Percentiles rank a stretch among this genome's conserved stretches.
These are phyloP conservation scores for Yarrowia yakushimensis DNA, from an alignment of 805 yeast genomes.

Conservation along the genomic window DNA sequence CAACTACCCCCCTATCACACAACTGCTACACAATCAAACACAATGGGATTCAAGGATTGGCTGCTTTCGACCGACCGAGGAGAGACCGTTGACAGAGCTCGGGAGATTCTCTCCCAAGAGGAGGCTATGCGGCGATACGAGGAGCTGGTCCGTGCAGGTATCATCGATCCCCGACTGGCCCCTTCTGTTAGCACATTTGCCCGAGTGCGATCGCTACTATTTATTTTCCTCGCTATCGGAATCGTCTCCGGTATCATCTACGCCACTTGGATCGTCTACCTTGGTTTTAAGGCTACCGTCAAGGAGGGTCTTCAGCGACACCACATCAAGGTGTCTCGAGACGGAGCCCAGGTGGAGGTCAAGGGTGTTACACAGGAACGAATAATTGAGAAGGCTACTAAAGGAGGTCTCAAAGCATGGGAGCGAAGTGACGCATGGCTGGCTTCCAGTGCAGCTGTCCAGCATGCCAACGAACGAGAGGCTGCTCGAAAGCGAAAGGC, in stretches of 20 bases:
- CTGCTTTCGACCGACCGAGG: conserved; percentile 9
- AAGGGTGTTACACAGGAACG: conserved; percentile 23
- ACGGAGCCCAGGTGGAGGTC: conserved; percentile 22
- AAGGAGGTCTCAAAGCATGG: conserved; percentile 15
- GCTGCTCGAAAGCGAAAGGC: conserved; percentile 18
- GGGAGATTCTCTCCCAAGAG: conserved; percentile 10
- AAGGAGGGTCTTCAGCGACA: conserved; percentile 18
- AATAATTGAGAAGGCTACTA: conserved; percentile 24
- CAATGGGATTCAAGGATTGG: conserved; percentile 1
- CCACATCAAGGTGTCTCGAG: conserved; percentile 22
- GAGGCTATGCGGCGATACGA: conserved; percentile 17
- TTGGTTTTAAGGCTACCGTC: conserved; percentile 16
- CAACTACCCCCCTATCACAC: too few relatives aligned
- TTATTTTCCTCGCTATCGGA: conserved; percentile 5
- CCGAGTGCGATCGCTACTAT: conserved; percentile 7
- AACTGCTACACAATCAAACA: not conserved
- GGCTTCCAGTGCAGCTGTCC: not conserved
- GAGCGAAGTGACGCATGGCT: conserved; percentile 16
- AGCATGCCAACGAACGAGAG: conserved; percentile 7
- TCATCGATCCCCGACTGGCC: not conserved
- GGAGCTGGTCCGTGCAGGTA: conserved; percentile 18
- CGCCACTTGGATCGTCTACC: not conserved
- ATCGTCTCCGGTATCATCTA: conserved; percentile 2
- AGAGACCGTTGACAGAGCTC: not conserved
- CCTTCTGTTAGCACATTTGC: conserved; percentile 8